Conservation (phyloP, 2,329 filamentous ascomycete species). For the Calonectria naviculata region DNA sequence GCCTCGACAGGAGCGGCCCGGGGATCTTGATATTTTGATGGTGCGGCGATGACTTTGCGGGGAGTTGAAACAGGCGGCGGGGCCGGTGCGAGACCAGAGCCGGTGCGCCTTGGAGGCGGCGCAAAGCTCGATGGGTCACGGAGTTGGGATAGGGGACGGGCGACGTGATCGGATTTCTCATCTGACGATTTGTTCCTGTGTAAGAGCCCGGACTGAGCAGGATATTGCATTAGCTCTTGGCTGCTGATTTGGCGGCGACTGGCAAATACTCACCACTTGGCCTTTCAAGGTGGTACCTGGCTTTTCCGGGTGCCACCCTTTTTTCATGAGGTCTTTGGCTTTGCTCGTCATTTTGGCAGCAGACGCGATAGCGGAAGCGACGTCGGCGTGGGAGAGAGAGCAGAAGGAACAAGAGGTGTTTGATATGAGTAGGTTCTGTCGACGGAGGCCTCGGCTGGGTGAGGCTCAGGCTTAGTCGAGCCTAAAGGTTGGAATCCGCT, state of each 20-base stretch:
- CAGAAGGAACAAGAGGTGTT: neutral
- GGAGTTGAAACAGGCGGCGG: conserved; percentile 38
- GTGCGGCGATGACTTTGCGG: conserved; percentile 43
- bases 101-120: conserved; percentile 77
- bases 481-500: neutral
- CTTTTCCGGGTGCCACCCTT: conserved; percentile 65
- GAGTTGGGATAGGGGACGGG: conserved; percentile 74
- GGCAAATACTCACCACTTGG: conserved; percentile 52
- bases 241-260: neutral
- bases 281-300: conserved; percentile 51
- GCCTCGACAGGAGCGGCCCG: conserved; percentile 29
- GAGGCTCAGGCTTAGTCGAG: conserved; percentile 10
- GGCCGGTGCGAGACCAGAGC: conserved; percentile 47
- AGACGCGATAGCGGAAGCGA: neutral
- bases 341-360: conserved; percentile 51
- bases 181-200: conserved; percentile 51
- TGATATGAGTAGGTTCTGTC: neutral
- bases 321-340: conserved; percentile 61
- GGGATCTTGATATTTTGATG: conserved; percentile 49
- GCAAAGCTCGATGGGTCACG: conserved; percentile 83
- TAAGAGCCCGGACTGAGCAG: conserved; percentile 56
- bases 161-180: conserved; percentile 48
- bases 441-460: conserved; percentile 11
- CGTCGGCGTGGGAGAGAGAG: neutral
- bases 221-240: conserved; percentile 12